Percentiles rank a stretch among this genome's conserved stretches.
Evolutionary conservation across 495 filamentous ascomycete genomes (phyloP).

Genomic region (Chlorociboria aeruginascens): DNA sequence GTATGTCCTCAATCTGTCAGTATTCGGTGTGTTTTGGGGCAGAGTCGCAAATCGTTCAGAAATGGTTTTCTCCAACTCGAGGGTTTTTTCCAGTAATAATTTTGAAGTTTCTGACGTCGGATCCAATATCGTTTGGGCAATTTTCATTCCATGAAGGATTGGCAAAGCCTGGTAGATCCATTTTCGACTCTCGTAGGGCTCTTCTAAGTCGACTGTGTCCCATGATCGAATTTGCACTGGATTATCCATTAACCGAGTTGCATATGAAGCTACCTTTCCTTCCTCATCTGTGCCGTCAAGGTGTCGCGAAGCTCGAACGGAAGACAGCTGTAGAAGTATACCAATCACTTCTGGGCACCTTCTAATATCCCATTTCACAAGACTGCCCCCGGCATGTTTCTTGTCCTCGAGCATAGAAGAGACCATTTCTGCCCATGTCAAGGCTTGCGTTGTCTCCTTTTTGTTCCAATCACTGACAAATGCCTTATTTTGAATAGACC

Average conservation of each 20-base stretch:
- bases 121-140: slow-evolving; percentile 26
- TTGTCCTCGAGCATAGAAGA: slow-evolving; percentile 38
- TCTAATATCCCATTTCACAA: slow-evolving; percentile 22
- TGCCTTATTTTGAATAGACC: slow-evolving; percentile 36
- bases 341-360: slow-evolving; percentile 30
- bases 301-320: slow-evolving; percentile 26
- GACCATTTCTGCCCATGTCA: slow-evolving; percentile 32
- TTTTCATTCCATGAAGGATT: slow-evolving; percentile 28
- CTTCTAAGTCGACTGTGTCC: not conserved
- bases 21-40: no score
- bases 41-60: no score
- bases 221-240: not conserved
- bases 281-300: slow-evolving; percentile 21
- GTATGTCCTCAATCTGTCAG: no score
- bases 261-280: slow-evolving; percentile 27
- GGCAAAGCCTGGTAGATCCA: slow-evolving; percentile 22
- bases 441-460: slow-evolving; percentile 6
- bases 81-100: slow-evolving; percentile 5
- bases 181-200: not conserved
- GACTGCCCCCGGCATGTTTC: slow-evolving; percentile 22
- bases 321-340: slow-evolving; percentile 32
- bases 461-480: slow-evolving; percentile 27
- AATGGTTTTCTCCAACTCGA: not conserved
- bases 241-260: slow-evolving; percentile 20
- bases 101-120: slow-evolving; percentile 20